Percentiles rank a stretch among this genome's conserved stretches.
These are phyloP conservation scores for Penicillium cataractarum DNA, from an alignment of 495 filamentous ascomycete genomes.

Conservation along the genomic window DNA sequence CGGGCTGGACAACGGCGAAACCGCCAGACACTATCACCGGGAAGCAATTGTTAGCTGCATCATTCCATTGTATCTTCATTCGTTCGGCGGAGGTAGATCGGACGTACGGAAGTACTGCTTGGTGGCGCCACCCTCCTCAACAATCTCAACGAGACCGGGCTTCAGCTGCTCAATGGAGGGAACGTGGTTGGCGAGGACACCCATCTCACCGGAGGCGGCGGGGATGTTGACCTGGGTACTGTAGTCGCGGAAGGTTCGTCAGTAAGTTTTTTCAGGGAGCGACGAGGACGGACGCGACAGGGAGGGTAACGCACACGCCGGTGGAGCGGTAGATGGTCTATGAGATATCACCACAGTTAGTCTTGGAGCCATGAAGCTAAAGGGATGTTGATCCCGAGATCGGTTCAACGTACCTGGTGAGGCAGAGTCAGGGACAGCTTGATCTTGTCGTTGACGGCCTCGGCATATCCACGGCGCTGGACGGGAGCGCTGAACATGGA, in stretches of 20 bases:
- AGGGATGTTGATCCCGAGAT: conserved; percentile 13
- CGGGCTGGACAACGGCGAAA: conserved; percentile 94
- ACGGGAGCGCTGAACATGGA: conserved; percentile 67
- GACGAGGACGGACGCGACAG: conserved; percentile 16
- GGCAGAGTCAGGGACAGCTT: conserved; percentile 95
- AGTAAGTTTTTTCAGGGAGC: conserved; percentile 34
- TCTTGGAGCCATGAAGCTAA: conserved; percentile 12
- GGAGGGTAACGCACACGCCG: conserved; percentile 62
- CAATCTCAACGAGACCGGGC: conserved; percentile 91
- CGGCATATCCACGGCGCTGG: conserved; percentile 89
- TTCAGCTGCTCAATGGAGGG: conserved; percentile 98
- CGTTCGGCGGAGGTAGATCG: conserved; percentile 22
- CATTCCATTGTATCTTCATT: background rate
- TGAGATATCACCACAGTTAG: conserved; percentile 28
- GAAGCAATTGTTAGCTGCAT: conserved; percentile 27
- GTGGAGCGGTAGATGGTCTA: conserved; percentile 76
- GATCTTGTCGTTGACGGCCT: conserved; percentile 94
- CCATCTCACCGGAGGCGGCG: conserved; percentile 98
- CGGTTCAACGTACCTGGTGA: conserved; percentile 80
- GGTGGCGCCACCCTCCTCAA: conserved; percentile 89
- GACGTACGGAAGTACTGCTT: conserved; percentile 98
- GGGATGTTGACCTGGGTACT: conserved; percentile 98
- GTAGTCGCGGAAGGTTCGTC: conserved; percentile 40
- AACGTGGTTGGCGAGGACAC: conserved; percentile 98
- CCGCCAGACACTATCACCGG: conserved; percentile 80